A percentile compares a stretch with the other conserved stretches of the same genome.
Evolutionary conservation across 768 basidiomycete genomes (phyloP).

Genomic region (Amanita polypyramis): DNA sequence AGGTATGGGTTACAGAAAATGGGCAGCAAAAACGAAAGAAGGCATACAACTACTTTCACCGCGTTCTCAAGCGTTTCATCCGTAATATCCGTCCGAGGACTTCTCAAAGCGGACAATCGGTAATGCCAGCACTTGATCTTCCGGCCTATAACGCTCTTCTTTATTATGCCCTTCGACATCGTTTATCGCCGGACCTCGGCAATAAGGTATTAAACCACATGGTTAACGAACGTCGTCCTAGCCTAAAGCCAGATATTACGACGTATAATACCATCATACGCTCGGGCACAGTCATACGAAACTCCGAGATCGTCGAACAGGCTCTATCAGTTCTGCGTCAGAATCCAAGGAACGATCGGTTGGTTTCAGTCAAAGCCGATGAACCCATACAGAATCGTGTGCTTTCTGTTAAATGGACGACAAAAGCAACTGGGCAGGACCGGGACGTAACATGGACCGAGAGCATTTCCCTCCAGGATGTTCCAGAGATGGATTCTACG

Average conservation of each 20-base stretch:
- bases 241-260: constrained; percentile 32
- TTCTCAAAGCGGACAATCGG: background rate
- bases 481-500: constrained; percentile 3
- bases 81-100: constrained; percentile 18
- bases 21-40: constrained; percentile 20
- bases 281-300: constrained; percentile 39
- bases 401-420: background rate
- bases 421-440: background rate
- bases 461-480: background rate
- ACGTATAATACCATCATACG: constrained; percentile 54
- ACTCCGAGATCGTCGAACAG: constrained; percentile 28
- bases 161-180: constrained; percentile 55
- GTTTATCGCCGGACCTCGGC: constrained; percentile 39
- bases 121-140: constrained; percentile 25
- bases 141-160: constrained; percentile 48
- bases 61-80: constrained; percentile 32
- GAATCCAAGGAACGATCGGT: constrained; percentile 1
- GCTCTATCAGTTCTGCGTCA: constrained; percentile 24
- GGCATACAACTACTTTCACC: constrained; percentile 39
- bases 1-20: constrained; percentile 27
- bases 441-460: background rate
- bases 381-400: background rate
- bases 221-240: constrained; percentile 27
- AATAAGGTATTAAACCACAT: constrained; percentile 45
- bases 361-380: background rate